These are phyloP conservation scores for Pseudocercospora ulei DNA, from an alignment of 2,329 filamentous ascomycete genomes.

Conservation along the genomic window DNA sequence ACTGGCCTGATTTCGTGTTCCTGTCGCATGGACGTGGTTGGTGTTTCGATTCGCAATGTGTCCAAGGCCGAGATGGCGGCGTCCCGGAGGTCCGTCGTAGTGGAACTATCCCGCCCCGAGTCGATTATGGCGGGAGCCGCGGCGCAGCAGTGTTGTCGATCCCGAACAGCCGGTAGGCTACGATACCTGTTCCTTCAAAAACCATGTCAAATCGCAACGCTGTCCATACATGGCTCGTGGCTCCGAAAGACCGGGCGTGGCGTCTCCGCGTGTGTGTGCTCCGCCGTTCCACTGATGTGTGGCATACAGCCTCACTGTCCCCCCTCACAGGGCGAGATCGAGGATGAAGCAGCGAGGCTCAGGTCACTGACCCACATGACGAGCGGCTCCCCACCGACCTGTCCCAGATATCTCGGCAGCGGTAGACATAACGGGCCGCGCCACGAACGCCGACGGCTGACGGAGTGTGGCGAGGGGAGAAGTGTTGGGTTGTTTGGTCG, in stretches of 20 bases:
- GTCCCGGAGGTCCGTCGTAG: too few relatives aligned
- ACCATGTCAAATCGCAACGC: slow-evolving; percentile 2
- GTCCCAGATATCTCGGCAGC: too few relatives aligned
- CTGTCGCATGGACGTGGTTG: slow-evolving; percentile 3
- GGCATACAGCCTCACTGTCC: slow-evolving; percentile 4
- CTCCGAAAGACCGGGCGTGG: slow-evolving; percentile 3
- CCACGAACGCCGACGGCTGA: neutral
- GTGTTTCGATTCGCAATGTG: neutral
- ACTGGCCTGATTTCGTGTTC: slow-evolving; percentile 5
- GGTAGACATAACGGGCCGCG: neutral
- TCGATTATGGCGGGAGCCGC: neutral
- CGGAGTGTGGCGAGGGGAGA: neutral
- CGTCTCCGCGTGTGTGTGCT: slow-evolving; percentile 6
- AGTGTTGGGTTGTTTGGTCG: neutral
- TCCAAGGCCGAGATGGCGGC: too few relatives aligned
- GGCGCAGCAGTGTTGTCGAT: slow-evolving; percentile 5
- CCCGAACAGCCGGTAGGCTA: neutral
- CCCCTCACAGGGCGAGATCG: neutral
- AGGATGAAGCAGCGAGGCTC: neutral
- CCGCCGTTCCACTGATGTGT: neutral
- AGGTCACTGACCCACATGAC: neutral
- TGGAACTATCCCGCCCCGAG: too few relatives aligned
- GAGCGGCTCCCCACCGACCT: neutral
- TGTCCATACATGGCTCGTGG: neutral
- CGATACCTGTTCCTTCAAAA: slow-evolving; percentile 3